phyloP scores from a whole-genome alignment of 202 grass and related monocot species.

The Schoenoplectus triqueter region DNA sequence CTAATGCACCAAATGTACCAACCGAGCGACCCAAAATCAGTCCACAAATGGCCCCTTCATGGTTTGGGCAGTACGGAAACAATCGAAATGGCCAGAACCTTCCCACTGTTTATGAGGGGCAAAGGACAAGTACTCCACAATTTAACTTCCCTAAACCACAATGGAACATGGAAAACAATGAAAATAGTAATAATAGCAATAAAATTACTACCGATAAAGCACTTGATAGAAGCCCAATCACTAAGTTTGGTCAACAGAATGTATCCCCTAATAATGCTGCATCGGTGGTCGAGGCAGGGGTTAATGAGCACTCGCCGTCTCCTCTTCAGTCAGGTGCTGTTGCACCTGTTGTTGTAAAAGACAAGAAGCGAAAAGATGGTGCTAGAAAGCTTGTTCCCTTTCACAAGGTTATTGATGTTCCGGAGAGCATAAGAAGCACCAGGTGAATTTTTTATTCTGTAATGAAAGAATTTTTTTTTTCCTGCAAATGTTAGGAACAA shows the following conservation, averaged over 20 bases:
- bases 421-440: conserved; percentile 60
- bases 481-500: background rate
- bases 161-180: conserved; percentile 55
- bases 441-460: conserved; percentile 63
- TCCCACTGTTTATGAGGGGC: conserved; percentile 51
- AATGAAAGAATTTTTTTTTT: background rate
- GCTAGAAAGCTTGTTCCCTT: conserved; percentile 59
- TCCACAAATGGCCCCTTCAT: conserved; percentile 94
- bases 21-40: conserved; percentile 65
- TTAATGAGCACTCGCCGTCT: background rate
- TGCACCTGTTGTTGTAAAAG: conserved; percentile 45
- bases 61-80: conserved; percentile 80
- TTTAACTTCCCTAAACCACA: conserved; percentile 65
- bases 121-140: conserved; percentile 55
- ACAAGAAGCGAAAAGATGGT: conserved; percentile 83
- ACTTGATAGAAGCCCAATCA: conserved; percentile 56
- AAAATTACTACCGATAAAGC: conserved; percentile 50
- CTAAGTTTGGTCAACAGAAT: conserved; percentile 33
- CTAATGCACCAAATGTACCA: conserved; percentile 56
- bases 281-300: conserved; percentile 9
- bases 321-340: background rate
- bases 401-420: conserved; percentile 71
- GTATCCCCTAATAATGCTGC: background rate
- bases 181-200: conserved; percentile 42
- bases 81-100: conserved; percentile 75